Percentiles rank a stretch among this genome's conserved stretches.
Conservation (phyloP, 371 early-diverging fungal genomes). For the Saksenaea oblongispora region DNA sequence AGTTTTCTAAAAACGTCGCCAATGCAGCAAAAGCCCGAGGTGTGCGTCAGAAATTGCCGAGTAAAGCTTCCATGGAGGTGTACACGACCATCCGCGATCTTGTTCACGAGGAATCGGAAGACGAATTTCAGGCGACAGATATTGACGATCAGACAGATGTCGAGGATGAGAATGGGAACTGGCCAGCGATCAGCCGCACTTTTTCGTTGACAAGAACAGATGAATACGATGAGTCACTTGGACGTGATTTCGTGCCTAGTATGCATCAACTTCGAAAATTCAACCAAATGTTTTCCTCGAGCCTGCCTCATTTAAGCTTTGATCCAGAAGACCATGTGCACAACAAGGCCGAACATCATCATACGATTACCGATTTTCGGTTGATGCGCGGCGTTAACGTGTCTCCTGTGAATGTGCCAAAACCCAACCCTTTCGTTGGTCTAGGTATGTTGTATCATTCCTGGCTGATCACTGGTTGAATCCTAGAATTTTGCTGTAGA, state of each 20-base stretch:
- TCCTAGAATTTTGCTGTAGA: neutral
- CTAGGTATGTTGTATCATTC: conserved; percentile 2
- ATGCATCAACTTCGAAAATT: conserved; percentile 26
- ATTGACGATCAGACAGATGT: conserved; percentile 35
- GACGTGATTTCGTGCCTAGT: conserved; percentile 46
- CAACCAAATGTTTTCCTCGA: conserved; percentile 25
- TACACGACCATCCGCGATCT: conserved; percentile 61
- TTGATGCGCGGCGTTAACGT: neutral
- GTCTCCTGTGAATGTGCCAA: neutral
- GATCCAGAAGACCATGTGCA: conserved; percentile 20
- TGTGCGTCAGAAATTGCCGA: conserved; percentile 38
- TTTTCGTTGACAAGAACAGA: conserved; percentile 63
- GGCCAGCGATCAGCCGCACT: conserved; percentile 19
- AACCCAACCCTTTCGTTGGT: neutral
- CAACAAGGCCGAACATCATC: conserved; percentile 4
- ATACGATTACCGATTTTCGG: conserved; percentile 14
- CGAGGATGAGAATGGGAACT: conserved; percentile 12
- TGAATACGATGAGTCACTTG: conserved; percentile 63
- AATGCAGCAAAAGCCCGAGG: conserved; percentile 14
- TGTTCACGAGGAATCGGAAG: conserved; percentile 58
- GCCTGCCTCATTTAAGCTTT: conserved; percentile 33
- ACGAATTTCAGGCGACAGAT: conserved; percentile 44
- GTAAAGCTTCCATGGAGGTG: conserved; percentile 59
- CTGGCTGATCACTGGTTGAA: neutral
- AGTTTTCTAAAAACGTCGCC: conserved; percentile 4